These are phyloP conservation scores for Taphrina sp. DNA, from an alignment of 1,139 yeast genomes.

Conservation along the genomic window DNA sequence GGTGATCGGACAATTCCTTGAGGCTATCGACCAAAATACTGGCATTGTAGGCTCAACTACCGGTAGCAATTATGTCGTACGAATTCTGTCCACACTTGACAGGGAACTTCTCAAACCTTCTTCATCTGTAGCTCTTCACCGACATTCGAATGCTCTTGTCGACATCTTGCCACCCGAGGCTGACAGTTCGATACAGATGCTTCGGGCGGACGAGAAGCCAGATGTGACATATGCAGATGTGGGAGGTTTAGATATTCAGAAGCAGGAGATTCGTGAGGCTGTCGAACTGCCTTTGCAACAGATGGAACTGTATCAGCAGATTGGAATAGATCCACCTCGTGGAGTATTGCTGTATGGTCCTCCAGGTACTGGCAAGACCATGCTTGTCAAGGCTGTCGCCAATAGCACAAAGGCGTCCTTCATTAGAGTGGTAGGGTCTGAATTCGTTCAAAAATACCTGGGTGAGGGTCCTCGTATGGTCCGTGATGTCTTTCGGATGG, in stretches of 20 bases:
- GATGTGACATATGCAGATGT: slow-evolving; percentile 83
- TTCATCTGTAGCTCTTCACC: slow-evolving; percentile 93
- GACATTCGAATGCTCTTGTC: slow-evolving; percentile 95
- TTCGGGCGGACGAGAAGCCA: slow-evolving; percentile 91
- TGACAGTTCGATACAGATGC: slow-evolving; percentile 90
- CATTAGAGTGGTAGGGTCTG: slow-evolving; percentile 95
- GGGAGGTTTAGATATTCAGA: slow-evolving; percentile 98
- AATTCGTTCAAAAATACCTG: slow-evolving; percentile 93
- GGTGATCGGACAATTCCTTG: slow-evolving; percentile 96
- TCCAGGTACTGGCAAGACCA: slow-evolving; percentile 99
- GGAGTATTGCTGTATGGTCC: slow-evolving; percentile 97
- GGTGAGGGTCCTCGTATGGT: slow-evolving; percentile 99
- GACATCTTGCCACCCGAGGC: slow-evolving; percentile 99
- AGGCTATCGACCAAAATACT: slow-evolving; percentile 93
- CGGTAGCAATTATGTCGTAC: slow-evolving; percentile 94
- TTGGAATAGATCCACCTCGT: slow-evolving; percentile 98
- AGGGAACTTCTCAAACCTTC: slow-evolving; percentile 92
- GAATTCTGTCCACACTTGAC: slow-evolving; percentile 89
- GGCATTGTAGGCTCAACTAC: slow-evolving; percentile 97
- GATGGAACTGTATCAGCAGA: slow-evolving; percentile 91
- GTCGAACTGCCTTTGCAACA: slow-evolving; percentile 96
- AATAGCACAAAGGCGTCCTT: slow-evolving; percentile 93
- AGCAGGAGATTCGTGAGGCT: slow-evolving; percentile 97
- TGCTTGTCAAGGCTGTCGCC: slow-evolving; percentile 98
- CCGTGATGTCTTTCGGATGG: slow-evolving; percentile 93